Base-by-base conservation (phyloP, 148 eudicot species). In the Diospyros lotus region DNA sequence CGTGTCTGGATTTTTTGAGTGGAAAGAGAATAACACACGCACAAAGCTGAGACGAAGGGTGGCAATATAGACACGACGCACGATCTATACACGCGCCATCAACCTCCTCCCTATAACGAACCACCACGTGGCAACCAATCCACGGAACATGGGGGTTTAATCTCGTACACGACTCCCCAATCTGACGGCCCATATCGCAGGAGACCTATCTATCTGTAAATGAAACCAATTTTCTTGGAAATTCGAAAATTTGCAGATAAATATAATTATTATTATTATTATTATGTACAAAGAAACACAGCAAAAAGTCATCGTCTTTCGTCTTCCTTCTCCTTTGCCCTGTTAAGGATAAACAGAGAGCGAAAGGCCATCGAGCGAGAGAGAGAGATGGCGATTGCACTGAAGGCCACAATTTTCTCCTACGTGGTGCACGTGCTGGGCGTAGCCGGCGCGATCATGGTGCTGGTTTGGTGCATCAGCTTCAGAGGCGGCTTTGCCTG, bases 401-500 rank as follows among this genome's bases (percentile, higher is more conserved):
- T 72, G 1, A 83, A 59, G 13, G 69, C 86, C 61, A 87, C 78
- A 79, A 81, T 81, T 7, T 42, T 91, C 61, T 81, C 96, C 6
- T 82, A 53, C 51, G 92, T 80, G 74, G 89, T 85, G 7, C 96
- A 93, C 79, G 73, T 72, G 73, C 81, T 90, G 38, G 98, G 80
- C 4, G 48, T 87, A n/a, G 86, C 83, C 11, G 82, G 77, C 9
- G 90, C 92, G 28, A 84, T 91, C 15, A 17, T 93, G 94, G 98
- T 93, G 44, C 69, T 93, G 58, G 78, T 93, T 9, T 93, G 97
- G 98, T 73, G 69, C 62, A 82, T 89, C 56, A 55, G 78, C 78
- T 91, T 89, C 79, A 83, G 92, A 62, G 98, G 98, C 15, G 98
- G 98, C 61, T 84, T 93, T 40, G 97, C 96, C 2, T 93, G 97